These are phyloP conservation scores for Metschnikowia chrysomelidarum DNA, from an alignment of 805 yeast species.

Conservation along the genomic window DNA sequence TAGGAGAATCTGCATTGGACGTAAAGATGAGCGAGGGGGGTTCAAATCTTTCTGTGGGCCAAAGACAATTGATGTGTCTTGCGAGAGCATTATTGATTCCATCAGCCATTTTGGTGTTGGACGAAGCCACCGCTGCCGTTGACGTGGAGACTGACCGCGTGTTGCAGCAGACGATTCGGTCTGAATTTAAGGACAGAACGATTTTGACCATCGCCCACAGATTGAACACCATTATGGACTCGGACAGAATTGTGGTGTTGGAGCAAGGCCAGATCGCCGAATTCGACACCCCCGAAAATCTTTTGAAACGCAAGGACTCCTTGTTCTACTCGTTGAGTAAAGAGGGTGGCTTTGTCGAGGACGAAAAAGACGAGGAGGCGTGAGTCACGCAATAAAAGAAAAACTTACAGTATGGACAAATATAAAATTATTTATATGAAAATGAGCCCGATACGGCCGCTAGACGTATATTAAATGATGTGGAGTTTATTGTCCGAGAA, in stretches of 20 bases:
- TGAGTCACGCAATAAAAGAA: neutral
- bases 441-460: no score
- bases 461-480: no score
- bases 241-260: slow-evolving; percentile 72
- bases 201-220: slow-evolving; percentile 85
- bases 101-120: slow-evolving; percentile 59
- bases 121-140: slow-evolving; percentile 88
- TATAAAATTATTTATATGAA: neutral
- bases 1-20: slow-evolving; percentile 28
- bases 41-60: slow-evolving; percentile 51
- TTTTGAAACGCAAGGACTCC: slow-evolving; percentile 64
- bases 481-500: neutral
- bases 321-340: slow-evolving; percentile 78
- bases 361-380: slow-evolving; percentile 11
- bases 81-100: slow-evolving; percentile 74
- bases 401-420: neutral
- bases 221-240: slow-evolving; percentile 77
- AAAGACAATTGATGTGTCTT: slow-evolving; percentile 63
- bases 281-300: slow-evolving; percentile 66
- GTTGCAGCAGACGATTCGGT: slow-evolving; percentile 74
- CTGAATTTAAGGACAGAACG: slow-evolving; percentile 72
- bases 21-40: slow-evolving; percentile 45
- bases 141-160: slow-evolving; percentile 82
- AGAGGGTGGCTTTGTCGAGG: slow-evolving; percentile 66
- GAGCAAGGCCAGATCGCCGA: slow-evolving; percentile 76